phyloP scores from a whole-genome alignment of 1,284 basidiomycete species.

The Albatrellus sp. region DNA sequence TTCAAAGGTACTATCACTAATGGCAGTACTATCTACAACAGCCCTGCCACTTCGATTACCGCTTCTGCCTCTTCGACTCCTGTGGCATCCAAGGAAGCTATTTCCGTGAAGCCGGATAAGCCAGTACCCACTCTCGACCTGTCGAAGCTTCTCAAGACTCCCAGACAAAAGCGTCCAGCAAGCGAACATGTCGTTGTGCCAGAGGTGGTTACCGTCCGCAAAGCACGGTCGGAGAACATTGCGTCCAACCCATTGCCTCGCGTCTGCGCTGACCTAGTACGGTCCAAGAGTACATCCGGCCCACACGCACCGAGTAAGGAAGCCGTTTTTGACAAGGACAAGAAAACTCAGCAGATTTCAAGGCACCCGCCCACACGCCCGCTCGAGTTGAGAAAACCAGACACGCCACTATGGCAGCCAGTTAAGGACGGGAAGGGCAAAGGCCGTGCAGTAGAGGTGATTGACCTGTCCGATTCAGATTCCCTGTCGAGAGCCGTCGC shows the following conservation, averaged over 20 bases:
- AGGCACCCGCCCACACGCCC: no score
- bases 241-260: background rate
- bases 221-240: background rate
- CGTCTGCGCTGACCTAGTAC: no score
- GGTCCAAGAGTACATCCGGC: background rate
- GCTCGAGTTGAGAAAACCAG: no score
- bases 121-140: background rate
- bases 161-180: background rate
- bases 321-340: no score
- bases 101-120: background rate
- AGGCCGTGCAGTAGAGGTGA: background rate
- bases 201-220: constrained; percentile 22
- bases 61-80: background rate
- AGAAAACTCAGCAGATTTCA: no score
- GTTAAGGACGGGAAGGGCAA: constrained; percentile 2
- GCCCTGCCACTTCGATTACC: background rate
- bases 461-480: no score
- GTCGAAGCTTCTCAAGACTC: background rate
- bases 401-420: no score
- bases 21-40: constrained; percentile 1
- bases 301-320: background rate
- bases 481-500: no score
- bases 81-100: constrained; percentile 1
- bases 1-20: background rate
- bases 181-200: constrained; percentile 19